Conservation (phyloP, 495 filamentous ascomycete genomes). For the Schizothecium vesticola region DNA sequence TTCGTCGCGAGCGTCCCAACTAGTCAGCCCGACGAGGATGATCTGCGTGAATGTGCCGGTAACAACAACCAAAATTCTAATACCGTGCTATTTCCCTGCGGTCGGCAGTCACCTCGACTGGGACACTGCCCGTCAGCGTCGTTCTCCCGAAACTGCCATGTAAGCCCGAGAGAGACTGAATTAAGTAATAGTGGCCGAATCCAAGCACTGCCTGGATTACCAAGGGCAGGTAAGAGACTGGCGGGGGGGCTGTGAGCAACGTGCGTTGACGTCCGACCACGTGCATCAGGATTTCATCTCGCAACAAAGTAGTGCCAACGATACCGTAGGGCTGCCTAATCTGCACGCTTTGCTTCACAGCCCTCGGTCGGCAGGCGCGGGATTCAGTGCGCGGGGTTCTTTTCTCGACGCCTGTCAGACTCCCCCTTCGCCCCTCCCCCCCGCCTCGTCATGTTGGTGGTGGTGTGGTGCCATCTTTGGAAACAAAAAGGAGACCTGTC, state of each 20-base stretch:
- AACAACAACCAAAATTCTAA: neutral
- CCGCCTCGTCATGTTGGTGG: neutral
- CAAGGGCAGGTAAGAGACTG: neutral
- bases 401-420: neutral
- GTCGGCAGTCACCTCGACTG: neutral
- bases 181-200: neutral
- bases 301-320: neutral
- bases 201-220: neutral
- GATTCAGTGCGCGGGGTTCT: neutral
- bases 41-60: neutral
- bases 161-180: neutral
- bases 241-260: neutral
- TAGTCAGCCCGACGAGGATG: neutral
- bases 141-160: neutral
- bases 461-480: neutral
- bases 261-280: neutral
- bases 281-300: neutral
- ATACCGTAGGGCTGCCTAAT: constrained; percentile 14
- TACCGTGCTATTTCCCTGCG: neutral
- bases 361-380: neutral
- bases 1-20: neutral
- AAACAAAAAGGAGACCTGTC: constrained; percentile 5
- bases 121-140: neutral
- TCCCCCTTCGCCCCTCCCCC: neutral
- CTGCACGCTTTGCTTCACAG: neutral